A percentile compares a stretch with the other conserved stretches of the same genome.
These are phyloP conservation scores for Chaetomium strumarium DNA, from an alignment of 2,329 filamentous ascomycete species.

Conservation along the genomic window DNA sequence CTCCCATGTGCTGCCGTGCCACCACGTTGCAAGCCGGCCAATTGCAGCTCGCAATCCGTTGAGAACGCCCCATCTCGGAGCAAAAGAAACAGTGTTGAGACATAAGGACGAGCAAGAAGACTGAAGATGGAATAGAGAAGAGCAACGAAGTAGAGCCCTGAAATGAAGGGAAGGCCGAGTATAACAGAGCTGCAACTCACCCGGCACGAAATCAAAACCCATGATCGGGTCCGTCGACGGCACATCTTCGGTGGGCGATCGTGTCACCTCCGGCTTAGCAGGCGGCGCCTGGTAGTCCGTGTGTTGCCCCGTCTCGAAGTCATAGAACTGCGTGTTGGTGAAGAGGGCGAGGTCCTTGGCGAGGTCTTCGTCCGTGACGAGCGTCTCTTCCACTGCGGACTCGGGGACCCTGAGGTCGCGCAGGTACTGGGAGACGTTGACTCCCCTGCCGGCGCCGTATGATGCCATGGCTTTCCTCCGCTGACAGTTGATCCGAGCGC, in stretches of 20 bases:
- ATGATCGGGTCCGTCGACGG: constrained; percentile 37
- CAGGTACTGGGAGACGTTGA: constrained; percentile 86
- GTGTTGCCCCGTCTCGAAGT: constrained; percentile 64
- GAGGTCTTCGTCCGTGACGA: constrained; percentile 62
- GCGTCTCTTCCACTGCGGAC: constrained; percentile 41
- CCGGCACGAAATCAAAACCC: constrained; percentile 45
- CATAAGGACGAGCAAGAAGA: not conserved
- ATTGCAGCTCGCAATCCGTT: not conserved
- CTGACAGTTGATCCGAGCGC: constrained; percentile 1
- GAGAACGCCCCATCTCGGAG: not conserved
- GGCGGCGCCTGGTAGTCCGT: constrained; percentile 50
- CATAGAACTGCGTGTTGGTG: constrained; percentile 76
- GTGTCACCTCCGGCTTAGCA: constrained; percentile 35
- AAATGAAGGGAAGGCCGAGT: not conserved
- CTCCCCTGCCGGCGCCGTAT: constrained; percentile 66
- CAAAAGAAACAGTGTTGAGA: not conserved
- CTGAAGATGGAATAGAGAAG: constrained; percentile 5
- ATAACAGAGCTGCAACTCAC: constrained; percentile 33
- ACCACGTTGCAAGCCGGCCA: constrained; percentile 11
- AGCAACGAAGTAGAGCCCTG: constrained; percentile 4
- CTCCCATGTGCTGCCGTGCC: constrained; percentile 5
- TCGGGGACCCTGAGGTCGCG: constrained; percentile 75
- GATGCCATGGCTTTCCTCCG: constrained; percentile 54
- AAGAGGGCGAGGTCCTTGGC: constrained; percentile 71
- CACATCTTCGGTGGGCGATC: constrained; percentile 33